Evolutionary conservation across 257 asterid genomes (phyloP).

Genomic region (Solanum chiquidenum): DNA sequence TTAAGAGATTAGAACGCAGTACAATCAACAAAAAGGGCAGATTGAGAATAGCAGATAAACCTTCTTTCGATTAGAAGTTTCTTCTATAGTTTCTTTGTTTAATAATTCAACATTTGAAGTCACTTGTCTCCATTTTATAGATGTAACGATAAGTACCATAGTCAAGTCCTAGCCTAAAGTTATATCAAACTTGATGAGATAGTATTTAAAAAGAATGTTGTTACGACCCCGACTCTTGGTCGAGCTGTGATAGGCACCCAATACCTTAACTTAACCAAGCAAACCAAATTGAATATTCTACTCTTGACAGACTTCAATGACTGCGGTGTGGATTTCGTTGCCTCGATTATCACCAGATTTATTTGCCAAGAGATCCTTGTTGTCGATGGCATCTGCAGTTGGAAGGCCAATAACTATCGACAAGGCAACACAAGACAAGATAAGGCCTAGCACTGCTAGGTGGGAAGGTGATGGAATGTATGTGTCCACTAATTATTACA

Average conservation of each 20-base stretch:
- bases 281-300: background rate
- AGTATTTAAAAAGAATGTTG: background rate
- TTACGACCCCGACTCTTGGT: background rate
- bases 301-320: background rate
- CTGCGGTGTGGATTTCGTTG: background rate
- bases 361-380: background rate
- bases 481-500: no score
- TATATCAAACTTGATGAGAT: background rate
- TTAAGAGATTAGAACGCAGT: background rate
- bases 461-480: no score
- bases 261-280: background rate
- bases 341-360: no score
- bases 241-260: background rate
- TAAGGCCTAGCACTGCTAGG: background rate
- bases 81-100: no score
- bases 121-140: no score
- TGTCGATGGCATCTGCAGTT: background rate
- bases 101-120: no score
- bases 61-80: background rate
- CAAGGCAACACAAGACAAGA: background rate
- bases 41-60: background rate
- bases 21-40: background rate
- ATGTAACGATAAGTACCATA: no score
- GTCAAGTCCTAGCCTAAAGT: no score
- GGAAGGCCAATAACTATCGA: background rate